These are phyloP conservation scores for Camelina neglecta DNA, from an alignment of 345 rosid genomes.

Conservation along the genomic window DNA sequence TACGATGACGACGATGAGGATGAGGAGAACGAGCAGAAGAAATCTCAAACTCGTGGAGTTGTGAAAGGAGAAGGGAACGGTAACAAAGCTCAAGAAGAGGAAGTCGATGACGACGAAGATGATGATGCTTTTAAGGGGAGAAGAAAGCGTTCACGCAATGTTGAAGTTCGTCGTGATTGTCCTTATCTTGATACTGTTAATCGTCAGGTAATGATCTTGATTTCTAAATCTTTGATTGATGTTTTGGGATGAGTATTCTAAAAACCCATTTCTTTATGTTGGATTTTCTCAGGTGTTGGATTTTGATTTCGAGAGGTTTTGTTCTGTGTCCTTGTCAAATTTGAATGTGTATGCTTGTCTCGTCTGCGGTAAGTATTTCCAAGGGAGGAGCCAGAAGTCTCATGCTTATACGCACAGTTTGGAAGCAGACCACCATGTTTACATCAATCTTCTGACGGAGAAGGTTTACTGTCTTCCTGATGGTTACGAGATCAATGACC, in stretches of 20 bases:
- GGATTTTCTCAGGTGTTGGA: constrained; percentile 70
- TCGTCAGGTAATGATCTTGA: constrained; percentile 69
- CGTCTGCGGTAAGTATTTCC: constrained; percentile 95
- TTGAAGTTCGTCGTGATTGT: constrained; percentile 88
- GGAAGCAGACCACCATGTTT: constrained; percentile 97
- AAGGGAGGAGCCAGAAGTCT: constrained; percentile 94
- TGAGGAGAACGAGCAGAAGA: constrained; percentile 46
- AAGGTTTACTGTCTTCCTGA: constrained; percentile 98
- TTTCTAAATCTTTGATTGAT: too few species aligned
- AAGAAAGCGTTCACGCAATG: constrained; percentile 55
- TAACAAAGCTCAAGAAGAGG: constrained; percentile 36
- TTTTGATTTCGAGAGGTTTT: constrained; percentile 97
- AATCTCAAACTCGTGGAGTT: constrained; percentile 14
- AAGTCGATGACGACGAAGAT: constrained; percentile 51
- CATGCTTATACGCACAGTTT: constrained; percentile 98
- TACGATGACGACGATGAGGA: constrained; percentile 80
- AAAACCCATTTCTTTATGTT: background rate
- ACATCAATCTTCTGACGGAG: constrained; percentile 87
- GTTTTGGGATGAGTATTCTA: background rate
- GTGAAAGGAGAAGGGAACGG: constrained; percentile 33
- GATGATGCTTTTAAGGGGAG: constrained; percentile 36
- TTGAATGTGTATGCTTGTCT: constrained; percentile 94
- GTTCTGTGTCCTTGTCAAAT: constrained; percentile 88
- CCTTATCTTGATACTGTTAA: constrained; percentile 99
- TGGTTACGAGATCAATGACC: constrained; percentile 92